Evolutionary conservation across 257 asterid species (phyloP), one percentile per base, ranked within the genome.

Genomic region (Capsicum baccatum): DNA sequence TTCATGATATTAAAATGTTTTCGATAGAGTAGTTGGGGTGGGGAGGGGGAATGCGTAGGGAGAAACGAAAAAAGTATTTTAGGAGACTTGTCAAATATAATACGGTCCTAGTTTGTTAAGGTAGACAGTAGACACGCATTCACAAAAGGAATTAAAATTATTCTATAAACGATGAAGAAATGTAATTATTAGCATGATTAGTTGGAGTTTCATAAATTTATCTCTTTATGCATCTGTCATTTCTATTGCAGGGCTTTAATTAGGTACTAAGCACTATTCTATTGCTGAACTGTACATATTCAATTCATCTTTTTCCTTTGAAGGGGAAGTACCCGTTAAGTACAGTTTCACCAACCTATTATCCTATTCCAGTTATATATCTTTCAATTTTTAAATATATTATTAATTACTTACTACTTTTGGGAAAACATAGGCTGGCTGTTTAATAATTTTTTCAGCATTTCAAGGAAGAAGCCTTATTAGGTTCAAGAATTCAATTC

Each of bases 321-420:
- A 42, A 52, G 47, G 7, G 63, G 63, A 76, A 76, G 81, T 76
- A 76, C 81, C 62, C 63, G 50, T 21, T 62, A 76, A 76, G 63
- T 76, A 76, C 81, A 50, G 21, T 21, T 76, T 21, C 60, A 76
- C 81, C 81, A 21, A 52, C 81, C 39, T 52, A 3, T 52, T 52
- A 50, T 52, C 63, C 48, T 4, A 76, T 76, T 76, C 47, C 81
- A 76, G 81, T 63, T 52, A 52, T 66, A 66, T 66, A 11, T 26
- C 17, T 21, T 13, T 50, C 13, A 48, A 26, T 26, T 74, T 73
- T 11, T 12, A 50, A 74, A 50, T 67, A 19, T 44, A 42, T 70
- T 17, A 44, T 47, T 26, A 26, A 9, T 9, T 3, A 10, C 11
- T 39, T 52, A 52, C 14, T 50, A 21, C 62, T 76, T 76, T 52